phyloP scores from a whole-genome alignment of 192 early-diverging fungal species.

The Coemansia sp. region DNA sequence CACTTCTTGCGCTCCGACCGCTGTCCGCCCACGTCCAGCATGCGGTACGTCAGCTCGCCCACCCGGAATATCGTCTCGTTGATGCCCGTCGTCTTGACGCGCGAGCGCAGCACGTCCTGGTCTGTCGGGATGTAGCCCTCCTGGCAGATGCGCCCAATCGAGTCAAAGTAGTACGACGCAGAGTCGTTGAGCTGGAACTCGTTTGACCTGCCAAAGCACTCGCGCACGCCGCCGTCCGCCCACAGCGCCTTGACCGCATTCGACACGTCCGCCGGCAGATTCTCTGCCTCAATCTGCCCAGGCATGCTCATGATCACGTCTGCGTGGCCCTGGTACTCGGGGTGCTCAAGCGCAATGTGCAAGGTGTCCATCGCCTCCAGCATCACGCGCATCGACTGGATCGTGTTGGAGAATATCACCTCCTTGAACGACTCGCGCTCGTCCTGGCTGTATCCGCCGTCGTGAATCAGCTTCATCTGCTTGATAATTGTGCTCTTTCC shows the following conservation, averaged over 20 bases:
- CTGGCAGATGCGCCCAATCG: slow-evolving; percentile 83
- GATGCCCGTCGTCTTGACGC: slow-evolving; percentile 97
- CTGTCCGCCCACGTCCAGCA: slow-evolving; percentile 99
- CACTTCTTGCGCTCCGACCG: slow-evolving; percentile 98
- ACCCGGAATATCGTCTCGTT: slow-evolving; percentile 93
- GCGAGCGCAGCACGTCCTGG: slow-evolving; percentile 94
- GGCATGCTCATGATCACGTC: slow-evolving; percentile 79
- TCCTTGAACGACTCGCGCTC: slow-evolving; percentile 93
- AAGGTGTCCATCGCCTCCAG: slow-evolving; percentile 92
- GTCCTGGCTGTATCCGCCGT: slow-evolving; percentile 85
- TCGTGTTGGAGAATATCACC: slow-evolving; percentile 93
- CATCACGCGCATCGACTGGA: slow-evolving; percentile 94
- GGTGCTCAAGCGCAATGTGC: slow-evolving; percentile 68
- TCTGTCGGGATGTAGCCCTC: slow-evolving; percentile 84
- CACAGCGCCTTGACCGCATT: slow-evolving; percentile 81
- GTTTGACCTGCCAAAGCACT: slow-evolving; percentile 74
- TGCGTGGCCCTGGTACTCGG: slow-evolving; percentile 69
- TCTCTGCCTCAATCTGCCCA: slow-evolving; percentile 84
- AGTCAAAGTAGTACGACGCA: slow-evolving; percentile 94
- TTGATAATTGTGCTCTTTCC: slow-evolving; percentile 97
- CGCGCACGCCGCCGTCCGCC: slow-evolving; percentile 80
- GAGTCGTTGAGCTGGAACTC: slow-evolving; percentile 99
- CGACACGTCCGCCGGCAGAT: slow-evolving; percentile 76
- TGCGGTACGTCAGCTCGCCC: slow-evolving; percentile 88
- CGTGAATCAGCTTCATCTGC: slow-evolving; percentile 98